Evolutionary conservation across 768 basidiomycete species (phyloP).

Genomic region (Nevesoporus exiguus): DNA sequence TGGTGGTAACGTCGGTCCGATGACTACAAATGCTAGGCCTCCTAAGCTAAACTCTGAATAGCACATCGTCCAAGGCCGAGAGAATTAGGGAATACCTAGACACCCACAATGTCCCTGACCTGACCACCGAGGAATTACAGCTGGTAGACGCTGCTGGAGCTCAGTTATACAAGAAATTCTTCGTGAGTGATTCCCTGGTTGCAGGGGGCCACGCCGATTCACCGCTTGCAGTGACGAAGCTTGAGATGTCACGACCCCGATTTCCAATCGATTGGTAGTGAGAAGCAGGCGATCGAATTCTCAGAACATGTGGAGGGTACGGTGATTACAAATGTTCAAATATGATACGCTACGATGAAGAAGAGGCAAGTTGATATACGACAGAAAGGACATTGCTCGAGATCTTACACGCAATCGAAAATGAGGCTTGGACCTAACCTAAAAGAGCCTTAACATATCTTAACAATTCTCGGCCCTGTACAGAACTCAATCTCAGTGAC

Average conservation of each 20-base stretch:
- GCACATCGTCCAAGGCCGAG: background rate
- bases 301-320: background rate
- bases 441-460: slow-evolving; percentile 68
- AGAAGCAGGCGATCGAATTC: no score
- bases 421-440: slow-evolving; percentile 37
- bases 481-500: slow-evolving; percentile 4
- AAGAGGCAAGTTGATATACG: background rate
- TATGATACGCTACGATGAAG: background rate
- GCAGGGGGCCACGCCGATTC: background rate
- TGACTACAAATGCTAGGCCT: background rate
- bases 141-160: background rate
- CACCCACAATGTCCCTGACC: background rate
- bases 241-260: background rate
- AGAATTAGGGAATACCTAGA: background rate
- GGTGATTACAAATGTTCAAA: background rate
- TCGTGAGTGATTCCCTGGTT: background rate
- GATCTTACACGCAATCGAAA: background rate
- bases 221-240: background rate
- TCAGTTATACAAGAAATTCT: slow-evolving; percentile 1
- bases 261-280: no score
- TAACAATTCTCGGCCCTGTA: slow-evolving; percentile 65
- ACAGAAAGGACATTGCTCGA: slow-evolving; percentile 1
- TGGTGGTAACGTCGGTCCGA: slow-evolving; percentile 1
- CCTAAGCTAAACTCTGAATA: background rate
- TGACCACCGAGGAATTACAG: slow-evolving; percentile 1